Conservation (phyloP, 352 stramenopile genomes). For the Phytophthora cryptogea region DNA sequence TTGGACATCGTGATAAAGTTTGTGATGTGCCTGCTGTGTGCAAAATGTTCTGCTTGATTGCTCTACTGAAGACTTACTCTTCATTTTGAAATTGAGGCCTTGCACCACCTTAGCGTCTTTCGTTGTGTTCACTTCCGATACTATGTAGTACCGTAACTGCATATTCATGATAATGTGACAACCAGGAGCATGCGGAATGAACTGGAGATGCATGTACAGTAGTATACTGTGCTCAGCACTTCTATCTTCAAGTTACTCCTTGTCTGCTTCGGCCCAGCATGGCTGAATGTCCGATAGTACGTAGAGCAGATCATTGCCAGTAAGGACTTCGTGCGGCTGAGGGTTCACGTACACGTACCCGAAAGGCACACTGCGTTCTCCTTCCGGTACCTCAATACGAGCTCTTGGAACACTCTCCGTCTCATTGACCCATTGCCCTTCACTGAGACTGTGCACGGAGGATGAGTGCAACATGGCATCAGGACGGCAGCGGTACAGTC, state of each 20-base stretch:
- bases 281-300: slow-evolving; percentile 83
- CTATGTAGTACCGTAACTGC: too few relatives aligned
- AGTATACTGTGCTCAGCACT: neutral
- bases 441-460: slow-evolving; percentile 19
- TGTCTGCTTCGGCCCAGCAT: slow-evolving; percentile 50
- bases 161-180: neutral
- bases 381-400: slow-evolving; percentile 60
- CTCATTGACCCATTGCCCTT: slow-evolving; percentile 16
- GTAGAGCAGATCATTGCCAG: slow-evolving; percentile 82
- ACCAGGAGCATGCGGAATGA: neutral
- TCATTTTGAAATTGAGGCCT: neutral
- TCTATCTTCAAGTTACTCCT: slow-evolving; percentile 7
- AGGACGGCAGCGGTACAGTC: slow-evolving; percentile 73
- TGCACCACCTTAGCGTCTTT: neutral
- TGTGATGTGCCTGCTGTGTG: neutral
- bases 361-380: slow-evolving; percentile 67
- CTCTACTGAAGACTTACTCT: too few relatives aligned
- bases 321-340: slow-evolving; percentile 65
- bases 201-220: neutral
- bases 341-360: slow-evolving; percentile 87
- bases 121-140: too few relatives aligned
- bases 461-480: slow-evolving; percentile 42
- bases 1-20: neutral
- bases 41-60: neutral
- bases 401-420: slow-evolving; percentile 25